These are phyloP conservation scores for Penicillium janthinellum DNA, from an alignment of 2,329 filamentous ascomycete genomes.

Conservation along the genomic window DNA sequence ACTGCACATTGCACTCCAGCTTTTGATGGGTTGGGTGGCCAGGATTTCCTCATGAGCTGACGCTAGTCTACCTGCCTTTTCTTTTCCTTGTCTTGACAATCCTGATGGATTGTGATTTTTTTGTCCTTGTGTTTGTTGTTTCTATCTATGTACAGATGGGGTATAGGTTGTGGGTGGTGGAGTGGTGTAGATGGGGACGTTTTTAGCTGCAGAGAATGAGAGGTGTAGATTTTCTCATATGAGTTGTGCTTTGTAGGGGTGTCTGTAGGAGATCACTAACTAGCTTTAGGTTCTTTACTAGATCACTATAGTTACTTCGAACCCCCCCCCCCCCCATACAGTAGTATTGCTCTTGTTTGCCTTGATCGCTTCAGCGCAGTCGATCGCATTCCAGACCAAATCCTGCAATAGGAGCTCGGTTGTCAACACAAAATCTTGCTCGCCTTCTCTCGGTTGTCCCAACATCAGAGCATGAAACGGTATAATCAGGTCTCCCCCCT, in stretches of 20 bases:
- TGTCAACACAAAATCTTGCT: constrained; percentile 8
- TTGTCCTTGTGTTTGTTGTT: constrained; percentile 6
- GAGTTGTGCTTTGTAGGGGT: background rate
- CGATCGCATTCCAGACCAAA: no score
- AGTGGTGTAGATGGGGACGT: background rate
- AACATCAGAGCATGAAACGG: constrained; percentile 8
- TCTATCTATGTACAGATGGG: constrained; percentile 19
- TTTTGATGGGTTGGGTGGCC: constrained; percentile 25
- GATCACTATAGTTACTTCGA: no score
- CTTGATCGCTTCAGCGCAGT: no score
- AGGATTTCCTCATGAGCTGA: constrained; percentile 21
- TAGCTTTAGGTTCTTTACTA: no score
- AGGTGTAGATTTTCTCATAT: constrained; percentile 19
- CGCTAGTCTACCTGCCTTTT: constrained; percentile 16
- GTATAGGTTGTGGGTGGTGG: background rate
- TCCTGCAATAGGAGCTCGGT: background rate
- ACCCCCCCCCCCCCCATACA: no score
- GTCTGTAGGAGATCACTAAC: background rate
- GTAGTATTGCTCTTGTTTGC: no score
- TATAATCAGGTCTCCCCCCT: constrained; percentile 5
- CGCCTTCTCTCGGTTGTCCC: constrained; percentile 7
- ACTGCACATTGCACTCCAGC: constrained; percentile 13
- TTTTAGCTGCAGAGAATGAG: constrained; percentile 16
- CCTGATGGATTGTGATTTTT: constrained; percentile 9
- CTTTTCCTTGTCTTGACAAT: constrained; percentile 8